Evolutionary conservation across 257 asterid species (phyloP).

Genomic region (Craterostigma plantagineum): DNA sequence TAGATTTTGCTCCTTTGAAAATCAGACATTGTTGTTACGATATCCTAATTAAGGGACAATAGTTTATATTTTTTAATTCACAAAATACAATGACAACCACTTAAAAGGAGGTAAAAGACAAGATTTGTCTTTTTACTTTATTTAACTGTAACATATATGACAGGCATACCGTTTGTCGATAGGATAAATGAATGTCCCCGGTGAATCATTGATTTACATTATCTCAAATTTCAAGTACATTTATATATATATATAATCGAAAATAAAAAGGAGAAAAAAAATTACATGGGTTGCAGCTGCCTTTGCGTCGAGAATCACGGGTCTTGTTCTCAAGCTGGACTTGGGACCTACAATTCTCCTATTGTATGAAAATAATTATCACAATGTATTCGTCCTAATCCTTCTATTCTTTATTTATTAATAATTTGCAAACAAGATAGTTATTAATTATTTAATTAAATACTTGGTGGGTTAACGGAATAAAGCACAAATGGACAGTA

Average conservation of each 20-base stretch:
- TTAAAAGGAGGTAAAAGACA: no score
- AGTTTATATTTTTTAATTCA: no score
- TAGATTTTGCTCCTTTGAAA: no score
- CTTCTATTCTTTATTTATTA: no score
- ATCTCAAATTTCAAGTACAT: not conserved
- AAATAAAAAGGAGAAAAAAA: not conserved
- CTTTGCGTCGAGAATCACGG: slow-evolving; percentile 79
- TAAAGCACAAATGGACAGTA: not conserved
- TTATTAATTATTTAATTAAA: not conserved
- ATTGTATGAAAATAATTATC: no score
- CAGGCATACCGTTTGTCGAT: not conserved
- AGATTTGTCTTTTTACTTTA: no score
- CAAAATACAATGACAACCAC: no score
- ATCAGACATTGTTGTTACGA: no score
- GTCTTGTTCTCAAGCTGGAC: slow-evolving; percentile 28
- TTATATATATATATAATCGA: not conserved
- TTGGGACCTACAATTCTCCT: slow-evolving; percentile 18
- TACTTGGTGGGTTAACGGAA: not conserved
- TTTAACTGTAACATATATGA: no score
- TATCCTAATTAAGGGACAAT: no score
- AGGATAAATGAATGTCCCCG: not conserved
- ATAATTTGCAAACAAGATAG: no score
- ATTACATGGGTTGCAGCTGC: slow-evolving; percentile 15
- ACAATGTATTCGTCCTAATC: no score
- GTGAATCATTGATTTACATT: not conserved